Base-by-base conservation (phyloP, 208 protist species). In the Crithidia fasciculata region DNA sequence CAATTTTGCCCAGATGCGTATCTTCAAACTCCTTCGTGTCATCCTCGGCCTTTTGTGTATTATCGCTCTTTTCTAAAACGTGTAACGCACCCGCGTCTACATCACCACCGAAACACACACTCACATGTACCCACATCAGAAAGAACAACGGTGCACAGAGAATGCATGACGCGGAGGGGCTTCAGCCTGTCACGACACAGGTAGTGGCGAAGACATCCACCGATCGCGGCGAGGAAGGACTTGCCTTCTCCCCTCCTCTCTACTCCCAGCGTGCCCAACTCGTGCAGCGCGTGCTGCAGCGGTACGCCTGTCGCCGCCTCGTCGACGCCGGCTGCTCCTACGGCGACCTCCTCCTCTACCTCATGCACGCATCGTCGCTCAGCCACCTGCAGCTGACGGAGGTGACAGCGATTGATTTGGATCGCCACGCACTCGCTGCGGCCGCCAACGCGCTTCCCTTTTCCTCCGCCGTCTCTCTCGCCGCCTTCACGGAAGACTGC, bases 321-420 rank as follows among this genome's bases (percentile, higher is more conserved):
- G 73, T 90, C 15, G 88, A 89, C 52, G 88, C 83, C 40, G 83
- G 88, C 43, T 90, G 83, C 61, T 79, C 77, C 9, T 43, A 67
- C 50, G 82, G 85, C 3, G 72, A 72, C 47, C 44, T 93, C 8
- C 70, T 90, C 10, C 50, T 58, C 8, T 76, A 69, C 56, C 8
- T 90, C n/a, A 43, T 85, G 44, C 28, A 66, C 43, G 44, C 39
- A 9, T 39, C 36, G 15, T 82, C 76, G 4, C 57, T 72, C 2
- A 18, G 40, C n/a, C 56, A 64, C 57, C 43, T 37, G 19, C 79
- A 82, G 49, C 76, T 83, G 19, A 67, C 50, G 7, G 50, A 76
- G 39, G 77, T 78, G 9, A 65, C 76, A 10, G 88, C 73, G 28
- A 84, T 90, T 37, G 85, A 90, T 56, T 2, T 83, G 39, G 56